Conservation (phyloP, 441 rosid species). For the Euphorbia celastroides region DNA sequence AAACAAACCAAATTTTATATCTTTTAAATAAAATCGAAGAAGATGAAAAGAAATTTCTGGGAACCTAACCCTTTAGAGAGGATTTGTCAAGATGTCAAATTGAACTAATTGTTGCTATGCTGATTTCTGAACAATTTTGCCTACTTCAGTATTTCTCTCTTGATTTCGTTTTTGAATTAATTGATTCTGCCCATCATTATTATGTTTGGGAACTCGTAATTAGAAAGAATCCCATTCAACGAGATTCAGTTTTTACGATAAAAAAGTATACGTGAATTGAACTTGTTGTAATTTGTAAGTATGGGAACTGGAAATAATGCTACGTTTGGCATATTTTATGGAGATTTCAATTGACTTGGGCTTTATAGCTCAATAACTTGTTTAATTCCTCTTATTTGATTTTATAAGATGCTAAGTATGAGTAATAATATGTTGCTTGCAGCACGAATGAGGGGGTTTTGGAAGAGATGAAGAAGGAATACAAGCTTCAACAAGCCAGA, state of each 20-base stretch:
- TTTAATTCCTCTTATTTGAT: background rate
- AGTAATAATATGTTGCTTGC: slow-evolving; percentile 7
- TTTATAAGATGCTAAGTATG: background rate
- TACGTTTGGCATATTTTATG: no score
- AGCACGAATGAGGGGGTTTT: slow-evolving; percentile 73
- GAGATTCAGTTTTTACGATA: no score
- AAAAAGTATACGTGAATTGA: no score
- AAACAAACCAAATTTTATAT: background rate
- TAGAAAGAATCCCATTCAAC: no score
- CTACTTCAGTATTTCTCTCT: background rate
- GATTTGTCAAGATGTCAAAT: background rate
- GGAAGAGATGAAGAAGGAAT: slow-evolving; percentile 79
- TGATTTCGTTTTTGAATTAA: background rate
- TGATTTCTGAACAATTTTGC: background rate
- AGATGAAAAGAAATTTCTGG: background rate
- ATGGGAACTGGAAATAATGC: no score
- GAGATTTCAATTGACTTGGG: no score
- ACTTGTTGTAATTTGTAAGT: no score
- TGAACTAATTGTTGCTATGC: background rate
- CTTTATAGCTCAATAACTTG: background rate
- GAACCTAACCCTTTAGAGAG: background rate
- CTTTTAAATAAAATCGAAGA: background rate
- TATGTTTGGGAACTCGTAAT: background rate
- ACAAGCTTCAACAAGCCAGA: slow-evolving; percentile 54
- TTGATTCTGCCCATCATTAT: background rate